These are phyloP conservation scores for Phoma sp. DNA, from an alignment of 2,329 filamentous ascomycete genomes.

Conservation along the genomic window DNA sequence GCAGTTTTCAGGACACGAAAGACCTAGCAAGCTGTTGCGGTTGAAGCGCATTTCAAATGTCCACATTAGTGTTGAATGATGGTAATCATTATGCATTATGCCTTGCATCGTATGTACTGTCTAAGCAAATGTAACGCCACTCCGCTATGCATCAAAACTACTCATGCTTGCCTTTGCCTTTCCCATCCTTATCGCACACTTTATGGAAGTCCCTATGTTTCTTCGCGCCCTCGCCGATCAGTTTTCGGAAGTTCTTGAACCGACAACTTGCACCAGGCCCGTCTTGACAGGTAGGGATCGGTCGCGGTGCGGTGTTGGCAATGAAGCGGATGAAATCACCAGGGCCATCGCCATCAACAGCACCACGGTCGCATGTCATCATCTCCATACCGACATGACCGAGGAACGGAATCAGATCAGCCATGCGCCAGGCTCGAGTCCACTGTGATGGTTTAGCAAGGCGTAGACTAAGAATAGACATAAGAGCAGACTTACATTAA, in stretches of 20 bases:
- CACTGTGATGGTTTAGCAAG: constrained; percentile 39
- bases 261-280: constrained; percentile 60
- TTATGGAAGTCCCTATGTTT: constrained; percentile 39
- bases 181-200: constrained; percentile 33
- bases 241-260: constrained; percentile 52
- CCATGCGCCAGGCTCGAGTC: constrained; percentile 69
- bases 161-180: constrained; percentile 14
- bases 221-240: constrained; percentile 52
- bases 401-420: constrained; percentile 69
- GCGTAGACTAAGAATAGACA: neutral
- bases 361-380: constrained; percentile 63
- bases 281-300: constrained; percentile 56
- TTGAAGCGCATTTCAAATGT: no score
- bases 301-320: constrained; percentile 59
- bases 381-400: constrained; percentile 71
- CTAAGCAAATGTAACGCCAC: neutral
- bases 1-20: no score
- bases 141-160: neutral
- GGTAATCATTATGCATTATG: no score
- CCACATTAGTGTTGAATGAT: no score
- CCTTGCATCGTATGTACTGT: no score
- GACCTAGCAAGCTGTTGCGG: no score
- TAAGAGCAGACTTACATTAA: constrained; percentile 50
- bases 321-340: constrained; percentile 62
- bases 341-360: constrained; percentile 52